Evolutionary conservation across 169 alveolate genomes (phyloP).

Genomic region (Plasmodium chabaudi): DNA sequence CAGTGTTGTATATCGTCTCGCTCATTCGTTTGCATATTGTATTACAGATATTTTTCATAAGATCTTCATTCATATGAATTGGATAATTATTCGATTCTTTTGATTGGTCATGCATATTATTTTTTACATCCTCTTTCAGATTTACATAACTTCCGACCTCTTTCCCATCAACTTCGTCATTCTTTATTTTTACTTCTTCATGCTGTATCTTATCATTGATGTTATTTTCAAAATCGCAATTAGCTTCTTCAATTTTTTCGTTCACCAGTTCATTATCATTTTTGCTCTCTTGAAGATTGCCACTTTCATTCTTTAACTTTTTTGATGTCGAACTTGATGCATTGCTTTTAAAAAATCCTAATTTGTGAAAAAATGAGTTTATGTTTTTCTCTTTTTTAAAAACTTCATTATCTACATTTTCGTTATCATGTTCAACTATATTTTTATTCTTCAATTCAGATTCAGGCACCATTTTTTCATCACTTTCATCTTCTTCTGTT

Average conservation of each 20-base stretch:
- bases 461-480: background rate
- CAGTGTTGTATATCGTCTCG: slow-evolving; percentile 1
- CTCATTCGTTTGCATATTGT: slow-evolving; percentile 17
- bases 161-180: background rate
- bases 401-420: background rate
- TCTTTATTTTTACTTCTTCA: background rate
- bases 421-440: background rate
- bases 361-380: slow-evolving; percentile 52
- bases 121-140: background rate
- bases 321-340: background rate
- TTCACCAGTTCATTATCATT: background rate
- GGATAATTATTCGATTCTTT: background rate
- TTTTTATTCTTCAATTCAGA: background rate
- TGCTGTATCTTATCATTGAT: background rate
- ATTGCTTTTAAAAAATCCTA: slow-evolving; percentile 49
- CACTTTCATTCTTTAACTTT: background rate
- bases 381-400: slow-evolving; percentile 42
- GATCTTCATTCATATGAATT: slow-evolving; percentile 4
- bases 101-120: background rate
- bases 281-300: background rate
- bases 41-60: slow-evolving; percentile 12
- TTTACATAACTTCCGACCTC: background rate
- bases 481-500: background rate
- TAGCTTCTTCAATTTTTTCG: background rate
- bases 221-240: background rate